These are phyloP conservation scores for Aspergillus arachidicola DNA, from an alignment of 2,329 filamentous ascomycete genomes.

Conservation along the genomic window DNA sequence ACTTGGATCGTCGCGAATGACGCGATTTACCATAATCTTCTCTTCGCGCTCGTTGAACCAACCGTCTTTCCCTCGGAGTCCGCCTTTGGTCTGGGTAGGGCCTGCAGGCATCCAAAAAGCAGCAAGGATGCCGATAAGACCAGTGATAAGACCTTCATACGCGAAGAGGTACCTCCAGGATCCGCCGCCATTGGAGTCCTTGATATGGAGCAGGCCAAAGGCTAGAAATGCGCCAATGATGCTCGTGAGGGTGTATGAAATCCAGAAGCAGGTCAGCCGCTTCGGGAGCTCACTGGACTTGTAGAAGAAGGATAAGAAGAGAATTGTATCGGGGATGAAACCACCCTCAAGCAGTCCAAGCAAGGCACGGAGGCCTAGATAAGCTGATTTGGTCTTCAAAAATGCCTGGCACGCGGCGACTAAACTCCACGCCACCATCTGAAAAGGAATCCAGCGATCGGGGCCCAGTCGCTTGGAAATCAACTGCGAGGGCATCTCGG, in stretches of 20 bases:
- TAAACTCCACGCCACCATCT: constrained; percentile 57
- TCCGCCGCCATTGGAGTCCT: background rate
- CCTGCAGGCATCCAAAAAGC: constrained; percentile 41
- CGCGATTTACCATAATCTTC: constrained; percentile 46
- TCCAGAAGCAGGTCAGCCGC: constrained; percentile 13
- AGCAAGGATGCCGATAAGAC: constrained; percentile 58
- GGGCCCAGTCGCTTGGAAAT: constrained; percentile 57
- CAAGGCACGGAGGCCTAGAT: constrained; percentile 54
- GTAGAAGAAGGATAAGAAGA: constrained; percentile 10
- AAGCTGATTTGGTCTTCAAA: constrained; percentile 51
- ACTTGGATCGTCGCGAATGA: constrained; percentile 48
- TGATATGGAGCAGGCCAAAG: constrained; percentile 15
- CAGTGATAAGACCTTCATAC: constrained; percentile 39
- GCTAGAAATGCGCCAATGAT: constrained; percentile 12
- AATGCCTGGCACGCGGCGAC: constrained; percentile 60
- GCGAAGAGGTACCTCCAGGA: constrained; percentile 11
- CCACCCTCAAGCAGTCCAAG: constrained; percentile 59
- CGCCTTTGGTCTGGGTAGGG: constrained; percentile 62
- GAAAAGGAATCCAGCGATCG: constrained; percentile 56
- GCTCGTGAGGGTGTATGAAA: constrained; percentile 8
- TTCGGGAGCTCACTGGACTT: constrained; percentile 8
- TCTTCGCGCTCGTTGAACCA: constrained; percentile 68
- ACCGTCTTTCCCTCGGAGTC: constrained; percentile 60
- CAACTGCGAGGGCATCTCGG: constrained; percentile 55
- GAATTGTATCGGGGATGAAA: constrained; percentile 54